Conservation (phyloP, 2,329 filamentous ascomycete species). For the Hansfordia pulvinata region DNA sequence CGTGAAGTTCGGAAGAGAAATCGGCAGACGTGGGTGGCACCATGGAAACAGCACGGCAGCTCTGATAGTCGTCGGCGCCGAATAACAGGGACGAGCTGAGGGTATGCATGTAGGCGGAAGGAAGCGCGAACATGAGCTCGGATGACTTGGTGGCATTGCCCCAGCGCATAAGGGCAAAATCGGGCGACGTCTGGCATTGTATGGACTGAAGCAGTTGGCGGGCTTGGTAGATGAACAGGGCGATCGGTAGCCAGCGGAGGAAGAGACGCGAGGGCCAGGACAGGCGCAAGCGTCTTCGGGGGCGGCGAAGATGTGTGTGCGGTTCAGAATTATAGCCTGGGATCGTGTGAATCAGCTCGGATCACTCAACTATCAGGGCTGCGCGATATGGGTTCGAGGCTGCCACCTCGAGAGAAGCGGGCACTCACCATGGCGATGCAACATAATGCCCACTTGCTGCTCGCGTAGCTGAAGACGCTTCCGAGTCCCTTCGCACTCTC, state of each 20-base stretch:
- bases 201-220: slow-evolving; percentile 66
- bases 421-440: slow-evolving; percentile 61
- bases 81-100: slow-evolving; percentile 61
- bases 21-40: slow-evolving; percentile 37
- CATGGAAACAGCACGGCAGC: slow-evolving; percentile 68
- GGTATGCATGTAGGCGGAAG: slow-evolving; percentile 56
- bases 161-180: slow-evolving; percentile 58
- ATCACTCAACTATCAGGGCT: neutral
- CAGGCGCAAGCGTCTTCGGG: slow-evolving; percentile 64
- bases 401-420: neutral
- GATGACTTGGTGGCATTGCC: slow-evolving; percentile 51
- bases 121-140: slow-evolving; percentile 55
- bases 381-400: too few species aligned
- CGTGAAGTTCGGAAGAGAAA: slow-evolving; percentile 42
- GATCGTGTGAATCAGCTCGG: slow-evolving; percentile 5
- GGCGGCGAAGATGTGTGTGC: slow-evolving; percentile 87
- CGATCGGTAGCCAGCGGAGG: slow-evolving; percentile 57
- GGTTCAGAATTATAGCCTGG: slow-evolving; percentile 72
- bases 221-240: slow-evolving; percentile 57
- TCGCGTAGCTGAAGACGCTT: slow-evolving; percentile 80
- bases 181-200: slow-evolving; percentile 76
- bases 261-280: slow-evolving; percentile 58
- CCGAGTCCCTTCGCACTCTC: slow-evolving; percentile 58
- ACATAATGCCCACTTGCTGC: slow-evolving; percentile 81
- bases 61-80: slow-evolving; percentile 59